Percentiles rank a stretch among this genome's conserved stretches.
Evolutionary conservation across 148 eudicot species (phyloP).

Genomic region (Tetragonia tetragonoides): DNA sequence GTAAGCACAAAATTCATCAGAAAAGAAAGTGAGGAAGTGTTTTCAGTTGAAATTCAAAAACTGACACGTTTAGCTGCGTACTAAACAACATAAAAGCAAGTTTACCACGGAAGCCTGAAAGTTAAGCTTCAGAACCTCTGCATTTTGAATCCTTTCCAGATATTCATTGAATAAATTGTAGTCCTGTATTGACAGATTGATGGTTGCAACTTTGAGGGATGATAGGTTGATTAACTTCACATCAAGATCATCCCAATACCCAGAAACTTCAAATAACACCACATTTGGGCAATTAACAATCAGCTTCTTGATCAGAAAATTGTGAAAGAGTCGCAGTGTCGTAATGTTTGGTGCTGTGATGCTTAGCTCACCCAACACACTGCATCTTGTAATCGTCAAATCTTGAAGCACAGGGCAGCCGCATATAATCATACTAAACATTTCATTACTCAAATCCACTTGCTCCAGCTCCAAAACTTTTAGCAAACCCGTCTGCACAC

Average conservation of each 20-base stretch:
- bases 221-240: neutral
- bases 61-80: too few relatives aligned
- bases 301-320: neutral
- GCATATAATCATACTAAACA: neutral
- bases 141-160: neutral
- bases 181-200: neutral
- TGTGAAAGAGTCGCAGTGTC: neutral
- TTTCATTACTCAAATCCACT: neutral
- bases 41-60: too few relatives aligned
- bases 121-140: neutral
- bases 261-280: neutral
- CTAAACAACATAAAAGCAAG: neutral
- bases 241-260: neutral
- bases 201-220: neutral
- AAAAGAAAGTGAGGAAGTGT: too few relatives aligned
- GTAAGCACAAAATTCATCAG: too few relatives aligned
- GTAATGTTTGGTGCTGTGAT: too few relatives aligned
- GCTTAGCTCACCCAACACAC: too few relatives aligned
- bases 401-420: conserved; percentile 1
- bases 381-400: neutral
- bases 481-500: neutral
- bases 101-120: neutral
- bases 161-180: neutral
- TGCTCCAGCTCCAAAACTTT: neutral
- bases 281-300: neutral